Base-by-base conservation (phyloP, 345 rosid species). In the Euclidium syriacum region DNA sequence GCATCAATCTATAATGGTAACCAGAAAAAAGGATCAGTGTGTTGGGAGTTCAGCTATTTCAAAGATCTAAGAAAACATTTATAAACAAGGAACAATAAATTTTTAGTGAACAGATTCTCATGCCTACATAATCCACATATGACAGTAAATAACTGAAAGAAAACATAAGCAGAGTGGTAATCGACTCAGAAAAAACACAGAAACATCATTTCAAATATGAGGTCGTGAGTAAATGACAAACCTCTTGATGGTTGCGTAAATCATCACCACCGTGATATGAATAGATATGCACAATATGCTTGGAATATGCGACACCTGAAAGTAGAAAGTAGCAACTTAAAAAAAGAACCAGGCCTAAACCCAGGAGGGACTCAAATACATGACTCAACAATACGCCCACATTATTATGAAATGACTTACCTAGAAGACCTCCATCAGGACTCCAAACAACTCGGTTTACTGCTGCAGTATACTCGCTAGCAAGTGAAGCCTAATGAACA, bases 241-340 rank as follows among this genome's bases (percentile, higher is more conserved):
- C 91, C 84, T 85, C 88, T 52, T 80, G 40, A 57, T 74, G 83
- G 23, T 77, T 80, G 68, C 79, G 67, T 40, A 80, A 53, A 20
- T 85, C 81, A 8, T 55, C 75, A 52, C 68, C 73, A 36, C 74
- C 78, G 77, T 83, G 75, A 68, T 81, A 85, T 24, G 84, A 58
- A 75, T 80, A 84, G 33, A 86, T 61, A 54, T 89, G 96, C 72
- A 89, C 95, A 40, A 89, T 73, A 76, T 90, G 81, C 68, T 83
- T 90, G 4, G 95, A 86, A 73, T 71, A 86, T 43, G 96, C 96
- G 69, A 86, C 85, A 50, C 95, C 96, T 86, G 62, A 67, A 61
- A 75, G n/a, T 32, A 69, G 44, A 15, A 25, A 20, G 16, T 48
- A 61, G 39, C 3, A 24, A 24, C 6, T 59, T 29, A 26, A 15